These are phyloP conservation scores for Candida nanaspora DNA, from an alignment of 805 yeast genomes.

Conservation along the genomic window DNA sequence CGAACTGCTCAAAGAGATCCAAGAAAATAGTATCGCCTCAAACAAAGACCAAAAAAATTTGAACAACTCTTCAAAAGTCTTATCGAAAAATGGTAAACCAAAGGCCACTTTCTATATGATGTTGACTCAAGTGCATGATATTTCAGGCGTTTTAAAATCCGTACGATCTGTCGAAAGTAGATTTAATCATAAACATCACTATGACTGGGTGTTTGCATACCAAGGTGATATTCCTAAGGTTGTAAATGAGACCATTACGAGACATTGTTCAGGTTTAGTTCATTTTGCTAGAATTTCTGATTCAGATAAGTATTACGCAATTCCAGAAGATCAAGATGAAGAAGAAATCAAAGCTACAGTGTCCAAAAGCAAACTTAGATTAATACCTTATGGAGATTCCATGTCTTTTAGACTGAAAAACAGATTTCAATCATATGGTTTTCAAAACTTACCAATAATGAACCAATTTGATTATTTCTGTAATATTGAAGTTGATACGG, in stretches of 20 bases:
- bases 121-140: conserved; percentile 10
- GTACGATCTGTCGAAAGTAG: conserved; percentile 66
- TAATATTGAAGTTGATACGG: conserved; percentile 51
- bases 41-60: neutral
- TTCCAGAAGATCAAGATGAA: conserved; percentile 62
- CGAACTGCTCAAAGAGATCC: neutral
- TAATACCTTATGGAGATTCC: conserved; percentile 23
- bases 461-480: conserved; percentile 45
- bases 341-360: conserved; percentile 16
- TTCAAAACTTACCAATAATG: conserved; percentile 38
- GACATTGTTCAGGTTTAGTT: conserved; percentile 63
- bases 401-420: conserved; percentile 43
- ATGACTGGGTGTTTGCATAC: conserved; percentile 89
- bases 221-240: conserved; percentile 26
- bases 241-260: conserved; percentile 61
- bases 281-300: conserved; percentile 60
- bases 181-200: conserved; percentile 65
- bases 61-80: neutral
- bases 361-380: conserved; percentile 37
- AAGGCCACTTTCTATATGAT: conserved; percentile 19
- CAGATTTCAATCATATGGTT: conserved; percentile 43
- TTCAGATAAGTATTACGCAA: conserved; percentile 46
- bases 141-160: conserved; percentile 11
- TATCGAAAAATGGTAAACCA: neutral
- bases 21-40: neutral